These are phyloP conservation scores for Monilinia laxa DNA, from an alignment of 2,329 filamentous ascomycete species.

Conservation along the genomic window DNA sequence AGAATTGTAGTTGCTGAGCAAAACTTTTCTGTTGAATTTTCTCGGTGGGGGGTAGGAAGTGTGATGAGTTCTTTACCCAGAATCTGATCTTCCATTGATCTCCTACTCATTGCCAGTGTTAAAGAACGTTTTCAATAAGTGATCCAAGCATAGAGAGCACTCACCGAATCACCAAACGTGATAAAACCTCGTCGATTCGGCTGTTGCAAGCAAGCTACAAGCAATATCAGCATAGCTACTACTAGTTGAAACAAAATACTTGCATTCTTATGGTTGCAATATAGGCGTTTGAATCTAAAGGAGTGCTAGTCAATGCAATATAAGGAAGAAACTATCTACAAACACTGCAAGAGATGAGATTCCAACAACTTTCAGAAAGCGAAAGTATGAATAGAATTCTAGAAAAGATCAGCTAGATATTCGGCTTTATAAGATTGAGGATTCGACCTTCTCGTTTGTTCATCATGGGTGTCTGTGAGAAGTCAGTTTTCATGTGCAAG, in stretches of 20 bases:
- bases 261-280: constrained; percentile 1
- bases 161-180: constrained; percentile 10
- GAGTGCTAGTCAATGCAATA: neutral
- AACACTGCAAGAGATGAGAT: neutral
- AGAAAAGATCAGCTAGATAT: neutral
- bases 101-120: neutral
- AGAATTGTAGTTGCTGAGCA: neutral
- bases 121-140: neutral
- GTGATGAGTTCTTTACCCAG: neutral
- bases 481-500: neutral
- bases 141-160: neutral
- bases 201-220: neutral
- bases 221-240: neutral
- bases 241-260: neutral
- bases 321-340: neutral
- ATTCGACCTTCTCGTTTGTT: constrained; percentile 1
- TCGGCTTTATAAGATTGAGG: neutral
- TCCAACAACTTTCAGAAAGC: neutral
- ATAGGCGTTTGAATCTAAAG: neutral
- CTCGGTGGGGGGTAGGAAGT: neutral
- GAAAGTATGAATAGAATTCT: constrained; percentile 17
- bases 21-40: neutral
- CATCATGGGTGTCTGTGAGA: constrained; percentile 17
- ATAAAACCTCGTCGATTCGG: neutral
- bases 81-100: neutral